phyloP scores from a whole-genome alignment of 352 stramenopile genomes.

The Phytophthora multivora region DNA sequence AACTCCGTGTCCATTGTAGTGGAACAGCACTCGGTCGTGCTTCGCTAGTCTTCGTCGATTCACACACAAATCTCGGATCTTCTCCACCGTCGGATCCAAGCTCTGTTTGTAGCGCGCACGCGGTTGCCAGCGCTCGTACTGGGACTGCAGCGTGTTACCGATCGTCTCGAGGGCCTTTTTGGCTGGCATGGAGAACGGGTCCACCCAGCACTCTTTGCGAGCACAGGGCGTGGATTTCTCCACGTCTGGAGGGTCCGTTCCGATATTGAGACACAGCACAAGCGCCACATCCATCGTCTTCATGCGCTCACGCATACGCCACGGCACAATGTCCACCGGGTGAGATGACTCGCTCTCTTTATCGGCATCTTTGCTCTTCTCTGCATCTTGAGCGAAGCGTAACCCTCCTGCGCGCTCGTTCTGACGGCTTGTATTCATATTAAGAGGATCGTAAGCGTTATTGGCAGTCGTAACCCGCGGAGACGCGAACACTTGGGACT shows the following conservation, averaged over 20 bases:
- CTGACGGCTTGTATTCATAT: conserved; percentile 7
- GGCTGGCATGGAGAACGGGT: conserved; percentile 93
- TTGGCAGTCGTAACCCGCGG: conserved; percentile 9
- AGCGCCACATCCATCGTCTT: conserved; percentile 95
- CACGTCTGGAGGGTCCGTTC: conserved; percentile 98
- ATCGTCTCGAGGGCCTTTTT: conserved; percentile 97
- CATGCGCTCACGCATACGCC: conserved; percentile 88
- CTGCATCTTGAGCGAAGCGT: conserved; percentile 62
- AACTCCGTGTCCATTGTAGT: conserved; percentile 99
- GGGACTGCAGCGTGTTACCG: conserved; percentile 92
- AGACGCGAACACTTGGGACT: conserved; percentile 26
- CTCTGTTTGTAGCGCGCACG: conserved; percentile 93
- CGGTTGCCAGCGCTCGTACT: conserved; percentile 97
- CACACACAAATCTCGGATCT: conserved; percentile 94
- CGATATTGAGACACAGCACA: conserved; percentile 98
- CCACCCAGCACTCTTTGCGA: conserved; percentile 98
- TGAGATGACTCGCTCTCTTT: conserved; percentile 28
- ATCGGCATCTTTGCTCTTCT: conserved; percentile 35
- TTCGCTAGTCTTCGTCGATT: conserved; percentile 92
- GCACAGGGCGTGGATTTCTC: conserved; percentile 96
- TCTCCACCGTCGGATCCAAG: conserved; percentile 97
- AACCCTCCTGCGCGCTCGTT: conserved; percentile 54
- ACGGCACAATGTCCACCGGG: conserved; percentile 66
- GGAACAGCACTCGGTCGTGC: conserved; percentile 96
- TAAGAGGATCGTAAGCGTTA: conserved; percentile 18